Base-by-base conservation (phyloP, 2,329 filamentous ascomycete species). In the Neopestalotiopsis clavispora region DNA sequence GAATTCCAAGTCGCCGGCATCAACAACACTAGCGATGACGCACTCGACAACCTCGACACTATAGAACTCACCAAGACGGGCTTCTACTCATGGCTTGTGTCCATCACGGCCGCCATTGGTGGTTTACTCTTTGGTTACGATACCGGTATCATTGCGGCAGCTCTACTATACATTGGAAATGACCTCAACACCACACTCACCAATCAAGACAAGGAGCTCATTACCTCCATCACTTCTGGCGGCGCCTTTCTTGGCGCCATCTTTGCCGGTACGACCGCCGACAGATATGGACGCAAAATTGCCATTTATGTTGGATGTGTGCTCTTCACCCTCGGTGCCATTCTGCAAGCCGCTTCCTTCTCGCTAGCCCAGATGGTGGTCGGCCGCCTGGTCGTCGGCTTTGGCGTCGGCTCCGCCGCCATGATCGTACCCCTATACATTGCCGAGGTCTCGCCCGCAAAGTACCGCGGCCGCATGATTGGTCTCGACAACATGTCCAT, bases 341-440 rank as follows among this genome's bases (percentile, higher is more conserved):
- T 80, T 40, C 65, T 82, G 4, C 79, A 81, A 71, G 80, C 74
- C 2, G 70, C 79, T 2, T 69, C 80, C 9, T 82, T 78, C 72
- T 77, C 77, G 12, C 73, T 85, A 17, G 77, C 78, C 0, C 82
- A 84, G 68, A 83, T 85, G 79, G 75, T 78, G 2, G 79, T 84
- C 6, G 83, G 83, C 7, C 79, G 83, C 7, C 75, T 86, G 2
- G 72, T 87, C 1, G 80, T 87, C 52, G 84, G 85, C 3, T 78
- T 87, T 9, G 84, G 85, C 57, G 83, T 85, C n/a, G 82, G 83
- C 0, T 81, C 78, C 1, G 84, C 83, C 4, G 81, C 82, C n/a
- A 85, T 86, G 83, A 80, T 84, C 4, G 75, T 84, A 4, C 72
- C 71, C 1, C 57, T 74, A 2, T 74, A 74, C 67, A 70, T 74